Percentiles rank a stretch among this genome's conserved stretches.
These are phyloP conservation scores for Mycena indigotica DNA, from an alignment of 768 basidiomycete genomes.

Conservation along the genomic window DNA sequence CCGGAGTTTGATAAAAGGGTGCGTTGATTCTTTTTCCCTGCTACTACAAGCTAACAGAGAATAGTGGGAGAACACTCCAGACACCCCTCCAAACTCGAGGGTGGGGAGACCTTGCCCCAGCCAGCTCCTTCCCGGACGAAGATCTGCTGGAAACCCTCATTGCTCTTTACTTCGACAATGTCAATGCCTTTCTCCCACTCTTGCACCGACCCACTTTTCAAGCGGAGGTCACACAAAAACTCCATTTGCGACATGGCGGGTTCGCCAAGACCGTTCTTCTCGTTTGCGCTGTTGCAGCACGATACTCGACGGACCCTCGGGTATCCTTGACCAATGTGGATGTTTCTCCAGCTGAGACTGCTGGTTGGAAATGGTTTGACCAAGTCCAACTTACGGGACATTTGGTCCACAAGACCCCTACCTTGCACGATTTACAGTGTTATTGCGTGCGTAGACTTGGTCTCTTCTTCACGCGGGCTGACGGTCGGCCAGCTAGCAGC, in stretches of 20 bases:
- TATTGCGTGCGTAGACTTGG: constrained; percentile 31
- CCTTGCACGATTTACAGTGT: constrained; percentile 44
- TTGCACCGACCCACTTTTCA: constrained; percentile 47
- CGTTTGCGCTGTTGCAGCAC: constrained; percentile 51
- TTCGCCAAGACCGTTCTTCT: constrained; percentile 47
- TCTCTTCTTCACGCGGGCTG: constrained; percentile 11
- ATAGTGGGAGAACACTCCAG: constrained; percentile 18
- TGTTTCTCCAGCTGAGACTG: constrained; percentile 14
- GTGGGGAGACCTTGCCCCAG: too few species aligned
- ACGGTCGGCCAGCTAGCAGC: constrained; percentile 17
- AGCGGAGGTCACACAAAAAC: constrained; percentile 33
- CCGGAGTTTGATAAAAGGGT: constrained; percentile 7
- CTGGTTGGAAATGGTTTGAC: constrained; percentile 48
- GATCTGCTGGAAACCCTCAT: constrained; percentile 46
- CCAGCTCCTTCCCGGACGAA: constrained; percentile 35
- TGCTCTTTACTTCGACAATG: constrained; percentile 49
- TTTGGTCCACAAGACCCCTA: constrained; percentile 30
- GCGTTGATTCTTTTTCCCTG: background rate
- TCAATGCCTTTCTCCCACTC: constrained; percentile 46
- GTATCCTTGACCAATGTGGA: constrained; percentile 24
- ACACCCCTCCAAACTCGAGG: constrained; percentile 9
- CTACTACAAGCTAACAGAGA: background rate
- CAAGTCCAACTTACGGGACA: constrained; percentile 39
- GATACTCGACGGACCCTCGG: constrained; percentile 49
- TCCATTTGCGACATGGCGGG: constrained; percentile 38